Evolutionary conservation across 2,329 filamentous ascomycete genomes (phyloP), one percentile per base, ranked within the genome.

Genomic region (Penicillium sp.): DNA sequence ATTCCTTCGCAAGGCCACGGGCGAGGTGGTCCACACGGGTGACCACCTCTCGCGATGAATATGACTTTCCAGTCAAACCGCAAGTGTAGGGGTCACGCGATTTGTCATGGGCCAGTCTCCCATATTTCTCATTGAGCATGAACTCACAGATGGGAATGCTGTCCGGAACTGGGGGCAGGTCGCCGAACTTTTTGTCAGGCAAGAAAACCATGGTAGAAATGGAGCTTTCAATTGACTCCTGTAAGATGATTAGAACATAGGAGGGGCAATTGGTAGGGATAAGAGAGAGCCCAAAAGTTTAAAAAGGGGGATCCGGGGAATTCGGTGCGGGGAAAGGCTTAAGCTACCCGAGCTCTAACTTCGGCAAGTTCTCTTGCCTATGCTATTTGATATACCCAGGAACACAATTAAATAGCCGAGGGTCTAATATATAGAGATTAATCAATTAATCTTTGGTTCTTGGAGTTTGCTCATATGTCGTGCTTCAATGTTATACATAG

Each of bases 41-140:
- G 41, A 77, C 78, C 36, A 88, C 77, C 56, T 91, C 79, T 24
- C 74, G 56, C 6, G 77, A 74, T 6, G 79, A 80, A 65, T 84
- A 87, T 3, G 80, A 78, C 63, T 78, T 82, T 40, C 86, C 86
- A 0, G 82, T 82, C 26, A 91, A 56, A 14, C 86, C 88, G 61
- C 87, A 91, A 27, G 84, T 89, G 69, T 85, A 94, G 1, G 87
- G 86, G 44, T 84, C 78, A 37, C 74, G 74, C 16, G 87, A 84
- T 51, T 79, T 74, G 26, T 77, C 74, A 8, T 86, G 68, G 8
- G 86, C 76, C 42, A 73, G 68, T 38, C 87, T 80, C 28, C 86
- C 87, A 60, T 87, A 79, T 37, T 76, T 70, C 58, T 91, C 87
- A 57, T 83, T 79, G 50, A 83, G 78, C 73, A 94, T 83, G 68